A percentile compares a stretch with the other conserved stretches of the same genome.
phyloP scores from a whole-genome alignment of 352 stramenopile species.

The Blastocystis sp. region DNA sequence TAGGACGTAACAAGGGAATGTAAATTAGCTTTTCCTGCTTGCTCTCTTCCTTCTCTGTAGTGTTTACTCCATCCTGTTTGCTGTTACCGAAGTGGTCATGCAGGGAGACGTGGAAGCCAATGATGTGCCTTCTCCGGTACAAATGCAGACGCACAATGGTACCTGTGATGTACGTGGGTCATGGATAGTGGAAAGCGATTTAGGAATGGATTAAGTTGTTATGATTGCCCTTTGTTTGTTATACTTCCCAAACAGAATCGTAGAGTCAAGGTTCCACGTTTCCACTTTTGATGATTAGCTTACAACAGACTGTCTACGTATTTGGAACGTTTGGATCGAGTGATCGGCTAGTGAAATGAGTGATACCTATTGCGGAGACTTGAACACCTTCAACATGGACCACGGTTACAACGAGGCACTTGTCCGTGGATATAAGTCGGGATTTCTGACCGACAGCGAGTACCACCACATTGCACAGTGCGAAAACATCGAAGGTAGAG shows the following conservation, averaged over 20 bases:
- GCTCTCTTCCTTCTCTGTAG: not conserved
- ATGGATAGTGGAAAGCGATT: not conserved
- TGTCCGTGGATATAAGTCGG: conserved; percentile 61
- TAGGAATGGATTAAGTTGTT: conserved; percentile 26
- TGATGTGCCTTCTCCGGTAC: not conserved
- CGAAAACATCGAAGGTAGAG: conserved; percentile 74
- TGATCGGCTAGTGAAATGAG: not conserved
- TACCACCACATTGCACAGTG: conserved; percentile 78
- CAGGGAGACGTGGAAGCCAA: not conserved
- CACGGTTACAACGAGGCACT: conserved; percentile 63
- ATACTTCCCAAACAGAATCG: not conserved
- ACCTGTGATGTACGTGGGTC: not conserved
- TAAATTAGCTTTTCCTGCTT: not conserved
- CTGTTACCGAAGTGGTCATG: not conserved
- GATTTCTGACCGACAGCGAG: conserved; percentile 75
- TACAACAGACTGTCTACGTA: too few species aligned
- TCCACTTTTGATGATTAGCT: not conserved
- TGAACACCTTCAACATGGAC: conserved; percentile 77
- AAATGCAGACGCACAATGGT: not conserved
- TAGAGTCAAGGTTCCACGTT: conserved; percentile 5
- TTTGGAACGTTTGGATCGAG: not conserved
- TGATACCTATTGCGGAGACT: conserved; percentile 62
- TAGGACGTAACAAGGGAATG: not conserved
- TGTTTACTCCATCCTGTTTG: not conserved
- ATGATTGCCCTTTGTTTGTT: not conserved